Conservation (phyloP, 768 basidiomycete genomes). For the Ephemerocybe angulata region DNA sequence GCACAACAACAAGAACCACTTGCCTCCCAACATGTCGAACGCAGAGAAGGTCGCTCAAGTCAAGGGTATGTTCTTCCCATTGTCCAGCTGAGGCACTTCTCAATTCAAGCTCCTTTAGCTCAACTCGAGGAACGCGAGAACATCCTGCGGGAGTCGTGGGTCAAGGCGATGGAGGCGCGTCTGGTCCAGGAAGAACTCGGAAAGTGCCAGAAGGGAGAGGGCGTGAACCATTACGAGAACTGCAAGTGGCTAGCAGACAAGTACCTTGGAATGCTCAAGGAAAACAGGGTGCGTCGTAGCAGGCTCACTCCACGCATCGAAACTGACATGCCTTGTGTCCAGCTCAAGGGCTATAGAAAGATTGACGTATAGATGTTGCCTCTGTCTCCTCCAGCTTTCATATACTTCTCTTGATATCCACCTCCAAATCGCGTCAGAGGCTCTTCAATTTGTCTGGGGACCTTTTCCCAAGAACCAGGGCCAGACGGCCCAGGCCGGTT, state of each 20-base stretch:
- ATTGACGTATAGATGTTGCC: conserved; percentile 47
- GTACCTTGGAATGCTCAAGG: conserved; percentile 73
- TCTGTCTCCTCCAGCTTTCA: background rate
- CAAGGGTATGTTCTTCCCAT: conserved; percentile 38
- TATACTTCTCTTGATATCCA: background rate
- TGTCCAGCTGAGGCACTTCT: background rate
- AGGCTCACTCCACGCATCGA: too few species aligned
- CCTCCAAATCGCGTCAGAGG: background rate
- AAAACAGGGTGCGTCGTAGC: conserved; percentile 64
- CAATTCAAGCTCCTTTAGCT: conserved; percentile 32
- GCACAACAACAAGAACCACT: conserved; percentile 14
- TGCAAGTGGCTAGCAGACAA: conserved; percentile 84
- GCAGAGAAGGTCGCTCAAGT: conserved; percentile 40
- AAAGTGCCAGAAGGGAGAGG: conserved; percentile 87
- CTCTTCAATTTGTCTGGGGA: too few species aligned
- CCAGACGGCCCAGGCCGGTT: too few species aligned
- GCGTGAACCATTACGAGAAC: conserved; percentile 87
- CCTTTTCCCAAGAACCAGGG: too few species aligned
- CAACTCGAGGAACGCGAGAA: conserved; percentile 68
- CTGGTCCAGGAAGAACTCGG: conserved; percentile 84
- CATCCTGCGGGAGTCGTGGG: conserved; percentile 87
- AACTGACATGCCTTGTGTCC: background rate
- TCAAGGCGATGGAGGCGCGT: conserved; percentile 88
- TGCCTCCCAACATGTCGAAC: conserved; percentile 35
- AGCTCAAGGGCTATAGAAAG: conserved; percentile 86